Evolutionary conservation across 228 moss, liverwort and hornwort species (phyloP).

Genomic region (Sphagnum magellanicum): DNA sequence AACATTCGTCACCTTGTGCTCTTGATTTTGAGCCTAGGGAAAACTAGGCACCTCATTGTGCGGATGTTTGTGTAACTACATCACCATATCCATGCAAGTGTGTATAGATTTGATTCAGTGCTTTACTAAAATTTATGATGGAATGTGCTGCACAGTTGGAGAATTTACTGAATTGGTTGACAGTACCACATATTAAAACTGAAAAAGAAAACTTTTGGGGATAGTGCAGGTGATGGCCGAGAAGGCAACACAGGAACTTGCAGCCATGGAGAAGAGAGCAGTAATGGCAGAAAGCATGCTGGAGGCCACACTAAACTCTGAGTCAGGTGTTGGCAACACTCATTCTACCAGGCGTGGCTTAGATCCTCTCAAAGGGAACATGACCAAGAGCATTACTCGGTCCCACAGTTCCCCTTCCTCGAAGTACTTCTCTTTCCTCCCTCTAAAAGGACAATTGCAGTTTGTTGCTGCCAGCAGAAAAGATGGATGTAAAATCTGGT

Average conservation of each 20-base stretch:
- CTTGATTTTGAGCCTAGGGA: not conserved
- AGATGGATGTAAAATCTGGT: no score
- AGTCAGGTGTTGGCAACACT: conserved; percentile 43
- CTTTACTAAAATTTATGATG: not conserved
- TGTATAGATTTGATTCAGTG: not conserved
- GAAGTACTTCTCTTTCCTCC: conserved; percentile 19
- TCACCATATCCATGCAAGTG: not conserved
- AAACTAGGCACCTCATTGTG: not conserved
- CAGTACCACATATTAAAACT: not conserved
- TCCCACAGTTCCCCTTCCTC: conserved; percentile 28
- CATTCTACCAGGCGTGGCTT: conserved; percentile 14
- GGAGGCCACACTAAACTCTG: conserved; percentile 77
- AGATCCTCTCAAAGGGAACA: conserved; percentile 19
- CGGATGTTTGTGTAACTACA: not conserved
- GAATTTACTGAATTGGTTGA: not conserved
- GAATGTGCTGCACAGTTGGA: not conserved
- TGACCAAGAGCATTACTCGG: conserved; percentile 14
- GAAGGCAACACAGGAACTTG: conserved; percentile 46
- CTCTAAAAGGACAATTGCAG: conserved; percentile 11
- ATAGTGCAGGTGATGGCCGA: conserved; percentile 46
- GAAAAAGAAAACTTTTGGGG: not conserved
- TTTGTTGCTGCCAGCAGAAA: no score
- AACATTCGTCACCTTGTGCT: not conserved
- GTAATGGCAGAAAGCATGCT: conserved; percentile 86
- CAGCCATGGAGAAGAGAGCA: conserved; percentile 80